Percentiles rank a stretch among this genome's conserved stretches.
These are phyloP conservation scores for Strigomonas culicis DNA, from an alignment of 208 protist genomes.

Conservation along the genomic window DNA sequence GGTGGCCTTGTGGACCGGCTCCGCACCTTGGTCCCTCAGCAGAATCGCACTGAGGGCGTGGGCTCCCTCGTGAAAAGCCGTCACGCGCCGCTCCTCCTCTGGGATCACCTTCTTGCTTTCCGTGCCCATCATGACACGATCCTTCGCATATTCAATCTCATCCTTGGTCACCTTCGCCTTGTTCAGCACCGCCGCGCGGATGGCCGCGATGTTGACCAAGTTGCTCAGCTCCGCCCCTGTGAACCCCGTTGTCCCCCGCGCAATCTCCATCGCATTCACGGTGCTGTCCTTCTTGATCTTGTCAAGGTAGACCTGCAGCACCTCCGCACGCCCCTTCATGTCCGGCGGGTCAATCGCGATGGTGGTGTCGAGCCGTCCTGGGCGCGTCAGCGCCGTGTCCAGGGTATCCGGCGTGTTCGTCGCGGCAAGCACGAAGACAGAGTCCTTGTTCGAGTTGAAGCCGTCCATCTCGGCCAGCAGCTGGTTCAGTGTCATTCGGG, in stretches of 20 bases:
- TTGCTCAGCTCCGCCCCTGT: slow-evolving; percentile 92
- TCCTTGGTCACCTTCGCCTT: slow-evolving; percentile 68
- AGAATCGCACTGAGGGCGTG: slow-evolving; percentile 86
- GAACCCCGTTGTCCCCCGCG: slow-evolving; percentile 86
- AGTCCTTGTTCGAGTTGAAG: slow-evolving; percentile 85
- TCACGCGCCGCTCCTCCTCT: slow-evolving; percentile 83
- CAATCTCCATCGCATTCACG: slow-evolving; percentile 78
- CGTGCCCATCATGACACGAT: slow-evolving; percentile 90
- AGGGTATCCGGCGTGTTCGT: slow-evolving; percentile 97
- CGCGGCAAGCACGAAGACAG: slow-evolving; percentile 96
- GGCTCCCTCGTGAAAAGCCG: slow-evolving; percentile 87
- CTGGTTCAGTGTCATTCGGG: slow-evolving; percentile 96
- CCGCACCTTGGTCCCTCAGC: slow-evolving; percentile 62
- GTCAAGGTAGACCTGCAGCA: slow-evolving; percentile 83
- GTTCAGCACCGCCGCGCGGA: slow-evolving; percentile 80
- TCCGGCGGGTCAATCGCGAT: slow-evolving; percentile 89
- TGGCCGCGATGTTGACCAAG: slow-evolving; percentile 92
- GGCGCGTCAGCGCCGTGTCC: slow-evolving; percentile 92
- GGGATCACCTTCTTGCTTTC: slow-evolving; percentile 83
- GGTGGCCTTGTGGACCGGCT: slow-evolving; percentile 92
- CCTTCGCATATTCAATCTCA: slow-evolving; percentile 91
- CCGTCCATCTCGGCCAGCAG: slow-evolving; percentile 97
- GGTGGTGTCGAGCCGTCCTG: slow-evolving; percentile 87
- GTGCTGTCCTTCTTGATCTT: slow-evolving; percentile 71
- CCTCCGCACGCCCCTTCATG: slow-evolving; percentile 86